Base-by-base conservation (phyloP, 2,329 filamentous ascomycete genomes). In the Verticillium nubilum region DNA sequence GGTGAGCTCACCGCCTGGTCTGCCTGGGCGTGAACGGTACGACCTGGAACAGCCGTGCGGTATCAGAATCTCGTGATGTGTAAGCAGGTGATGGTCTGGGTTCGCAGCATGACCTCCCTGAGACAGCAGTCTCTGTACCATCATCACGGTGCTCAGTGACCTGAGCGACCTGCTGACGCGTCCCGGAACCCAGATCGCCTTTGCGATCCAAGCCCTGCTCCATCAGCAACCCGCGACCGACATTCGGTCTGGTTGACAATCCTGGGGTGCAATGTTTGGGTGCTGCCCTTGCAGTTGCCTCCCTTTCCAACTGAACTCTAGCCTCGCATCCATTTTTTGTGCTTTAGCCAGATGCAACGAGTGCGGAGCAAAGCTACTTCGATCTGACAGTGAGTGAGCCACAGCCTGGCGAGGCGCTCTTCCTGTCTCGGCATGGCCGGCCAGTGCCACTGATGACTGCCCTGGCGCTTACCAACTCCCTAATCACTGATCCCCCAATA, bases 391-490 rank as follows among this genome's bases (percentile, higher is more conserved):
- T 12, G 42, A 47, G 42, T 9, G 17, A 12, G 17, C 42, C n/a
- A n/a, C n/a, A n/a, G n/a, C n/a, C n/a, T n/a, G n/a, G n/a, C n/a
- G n/a, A 47, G 19, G 42, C 42, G 42, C n/a, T 2, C 42, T 47
- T 23, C 42, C 42, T 47, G 42, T 47, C 42, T 47, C 42, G 42
- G 42, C 42, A 12, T 47, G 42, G 42, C 42, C 42, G 42, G 42
- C 42, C 42, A 47, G n/a, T 47, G 42, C 3, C 42, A 23, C 12
- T 47, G n/a, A 7, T 13, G n/a, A 7, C 29, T 31, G 29, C 29
- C 29, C 29, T 63, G 9, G 53, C 63, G 26, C 35, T 62, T 42
- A 50, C 56, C 28, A 63, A 64, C 56, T 58, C 59, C n/a, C 56
- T 63, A 7, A 35, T 61, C 19, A 60, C 53, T 28, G 62, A 63